Base-by-base conservation (phyloP, 805 yeast genomes). In the Teunomyces tritomae region DNA sequence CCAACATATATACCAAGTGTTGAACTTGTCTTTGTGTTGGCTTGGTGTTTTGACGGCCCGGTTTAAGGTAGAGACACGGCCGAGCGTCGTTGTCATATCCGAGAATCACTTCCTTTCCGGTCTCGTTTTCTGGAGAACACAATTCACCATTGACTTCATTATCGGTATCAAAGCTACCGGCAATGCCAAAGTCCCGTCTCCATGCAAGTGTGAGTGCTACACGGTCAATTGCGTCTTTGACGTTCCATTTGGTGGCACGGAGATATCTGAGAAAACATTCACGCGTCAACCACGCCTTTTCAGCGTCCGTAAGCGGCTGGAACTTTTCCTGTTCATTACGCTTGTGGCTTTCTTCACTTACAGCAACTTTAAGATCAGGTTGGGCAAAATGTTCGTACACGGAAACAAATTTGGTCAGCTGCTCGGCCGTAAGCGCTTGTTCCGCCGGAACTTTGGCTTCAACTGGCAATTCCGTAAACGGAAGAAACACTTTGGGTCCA, bases 351-450 rank as follows among this genome's bases (percentile, higher is more conserved):
- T 76, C 75, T 57, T 83, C 88, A 17, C 67, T 67, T 9, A 68
- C 61, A 1, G 87, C 82, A 9, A 85, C 61, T 20, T 57, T 62
- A 43, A 86, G 63, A 4, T 68, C 79, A 6, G 80, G 72, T 50
- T 74, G 76, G 63, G 42, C 13, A 29, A 89, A 87, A 65, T 88
- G 83, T 40, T 70, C 63, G 47, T 84, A 70, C 3, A 91, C 87
- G n/a, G 65, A 61, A n/a, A 67, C 53, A 59, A 85, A 91, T 68
- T 84, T 84, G 17, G 62, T 65, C 52, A 74, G 65, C 64, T 94
- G 85, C 26, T 77, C 84, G 2, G 61, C 61, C 1, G 79, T 70
- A 35, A 91, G 71, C 24, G 62, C 61, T 2, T 71, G 74, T 39
- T 70, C 68, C 4, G 85, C 85, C 1, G 87, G 82, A 27, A 66